Conservation (phyloP, 371 early-diverging fungal species). For the Entomophthora muscae region DNA sequence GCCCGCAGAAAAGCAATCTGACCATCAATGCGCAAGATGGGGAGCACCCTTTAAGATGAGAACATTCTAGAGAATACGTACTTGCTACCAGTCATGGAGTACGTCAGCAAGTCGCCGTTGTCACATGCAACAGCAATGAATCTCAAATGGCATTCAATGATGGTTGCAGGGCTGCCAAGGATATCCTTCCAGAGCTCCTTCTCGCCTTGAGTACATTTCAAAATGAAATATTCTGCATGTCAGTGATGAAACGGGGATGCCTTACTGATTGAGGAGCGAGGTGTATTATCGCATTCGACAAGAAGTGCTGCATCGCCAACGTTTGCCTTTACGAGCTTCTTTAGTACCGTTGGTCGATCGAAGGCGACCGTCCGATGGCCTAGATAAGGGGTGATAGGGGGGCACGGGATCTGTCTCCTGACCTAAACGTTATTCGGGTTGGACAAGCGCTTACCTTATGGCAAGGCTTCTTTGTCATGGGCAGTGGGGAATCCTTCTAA, state of each 20-base stretch:
- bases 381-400: background rate
- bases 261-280: background rate
- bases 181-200: background rate
- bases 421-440: background rate
- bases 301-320: background rate
- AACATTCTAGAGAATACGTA: background rate
- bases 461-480: background rate
- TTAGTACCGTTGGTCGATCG: background rate
- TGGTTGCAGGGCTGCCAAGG: background rate
- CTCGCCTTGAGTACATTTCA: background rate
- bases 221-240: background rate
- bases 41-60: background rate
- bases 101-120: background rate
- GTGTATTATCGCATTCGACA: background rate
- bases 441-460: background rate
- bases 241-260: background rate
- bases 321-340: background rate
- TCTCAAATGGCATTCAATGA: background rate
- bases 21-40: background rate
- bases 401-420: background rate
- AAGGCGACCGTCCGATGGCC: background rate
- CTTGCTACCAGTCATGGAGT: background rate
- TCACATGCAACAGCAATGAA: background rate
- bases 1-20: background rate
- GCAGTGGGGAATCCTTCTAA: background rate